Conservation (phyloP, 2,329 filamentous ascomycete genomes). For the Beauveria sp. region DNA sequence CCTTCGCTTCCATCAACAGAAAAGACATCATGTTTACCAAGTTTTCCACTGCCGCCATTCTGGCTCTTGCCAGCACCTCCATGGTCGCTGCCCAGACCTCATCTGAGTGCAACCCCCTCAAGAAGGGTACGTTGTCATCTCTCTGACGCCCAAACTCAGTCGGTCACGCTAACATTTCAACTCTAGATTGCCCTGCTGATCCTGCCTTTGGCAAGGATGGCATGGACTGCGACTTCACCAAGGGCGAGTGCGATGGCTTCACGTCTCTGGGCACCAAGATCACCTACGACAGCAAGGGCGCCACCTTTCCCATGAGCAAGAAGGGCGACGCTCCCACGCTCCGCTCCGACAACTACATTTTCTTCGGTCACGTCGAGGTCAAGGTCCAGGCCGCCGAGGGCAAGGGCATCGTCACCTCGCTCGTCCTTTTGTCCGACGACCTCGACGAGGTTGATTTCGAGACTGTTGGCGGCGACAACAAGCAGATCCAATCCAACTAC, state of each 20-base stretch:
- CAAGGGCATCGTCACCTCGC: slow-evolving; percentile 78
- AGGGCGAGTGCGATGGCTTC: slow-evolving; percentile 56
- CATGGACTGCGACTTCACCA: slow-evolving; percentile 64
- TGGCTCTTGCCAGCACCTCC: slow-evolving; percentile 41
- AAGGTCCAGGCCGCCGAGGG: slow-evolving; percentile 73
- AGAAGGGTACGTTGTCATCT: slow-evolving; percentile 34
- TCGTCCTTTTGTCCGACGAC: slow-evolving; percentile 81
- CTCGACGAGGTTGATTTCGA: slow-evolving; percentile 96
- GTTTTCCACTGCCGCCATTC: slow-evolving; percentile 35
- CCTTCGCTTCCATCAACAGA: background rate
- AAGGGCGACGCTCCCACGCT: slow-evolving; percentile 65
- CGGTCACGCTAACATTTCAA: slow-evolving; percentile 15
- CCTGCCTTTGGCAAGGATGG: slow-evolving; percentile 61
- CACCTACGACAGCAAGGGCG: slow-evolving; percentile 39
- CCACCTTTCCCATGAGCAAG: slow-evolving; percentile 59
- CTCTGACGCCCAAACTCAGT: no score
- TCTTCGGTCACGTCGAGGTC: slow-evolving; percentile 86
- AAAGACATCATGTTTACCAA: slow-evolving; percentile 33
- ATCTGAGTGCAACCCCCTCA: slow-evolving; percentile 47
- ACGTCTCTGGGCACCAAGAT: slow-evolving; percentile 40
- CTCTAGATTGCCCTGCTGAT: slow-evolving; percentile 59
- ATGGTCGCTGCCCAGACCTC: slow-evolving; percentile 48
- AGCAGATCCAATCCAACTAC: slow-evolving; percentile 81
- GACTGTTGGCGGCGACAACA: slow-evolving; percentile 71
- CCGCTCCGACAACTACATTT: slow-evolving; percentile 78